These are phyloP conservation scores for Suillus luteus DNA, from an alignment of 768 basidiomycete genomes.

Conservation along the genomic window DNA sequence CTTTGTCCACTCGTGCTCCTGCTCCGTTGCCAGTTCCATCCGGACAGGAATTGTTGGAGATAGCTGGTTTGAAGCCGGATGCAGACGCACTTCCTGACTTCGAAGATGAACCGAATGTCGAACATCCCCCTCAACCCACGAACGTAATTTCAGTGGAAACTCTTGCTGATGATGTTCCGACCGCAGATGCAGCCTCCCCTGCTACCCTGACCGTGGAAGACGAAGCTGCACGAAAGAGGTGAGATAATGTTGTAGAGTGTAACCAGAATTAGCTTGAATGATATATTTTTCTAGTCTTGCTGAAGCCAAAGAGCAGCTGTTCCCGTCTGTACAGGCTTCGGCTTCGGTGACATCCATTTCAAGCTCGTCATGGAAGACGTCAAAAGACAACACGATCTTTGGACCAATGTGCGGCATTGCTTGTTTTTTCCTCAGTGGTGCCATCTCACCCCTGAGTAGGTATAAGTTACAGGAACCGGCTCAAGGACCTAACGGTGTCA, in stretches of 20 bases:
- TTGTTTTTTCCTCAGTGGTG: background rate
- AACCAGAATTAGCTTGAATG: conserved; percentile 8
- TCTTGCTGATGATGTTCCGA: conserved; percentile 11
- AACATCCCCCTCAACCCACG: conserved; percentile 11
- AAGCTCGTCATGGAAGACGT: conserved; percentile 37
- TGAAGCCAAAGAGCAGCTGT: conserved; percentile 47
- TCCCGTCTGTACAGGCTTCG: conserved; percentile 38
- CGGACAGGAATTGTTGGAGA: conserved; percentile 46
- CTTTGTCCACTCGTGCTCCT: background rate
- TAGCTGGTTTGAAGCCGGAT: conserved; percentile 49
- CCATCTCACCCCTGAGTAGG: conserved; percentile 6
- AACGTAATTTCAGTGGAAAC: conserved; percentile 16
- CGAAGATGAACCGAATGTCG: conserved; percentile 45
- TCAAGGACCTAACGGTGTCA: conserved; percentile 2
- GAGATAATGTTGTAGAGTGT: conserved; percentile 1
- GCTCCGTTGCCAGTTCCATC: conserved; percentile 31
- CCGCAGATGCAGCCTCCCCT: conserved; percentile 15
- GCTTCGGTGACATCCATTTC: conserved; percentile 35
- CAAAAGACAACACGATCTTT: conserved; percentile 50
- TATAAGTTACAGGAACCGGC: conserved; percentile 3
- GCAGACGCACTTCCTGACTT: conserved; percentile 54
- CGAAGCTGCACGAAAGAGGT: conserved; percentile 31
- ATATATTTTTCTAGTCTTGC: conserved; percentile 36
- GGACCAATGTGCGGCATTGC: conserved; percentile 55
- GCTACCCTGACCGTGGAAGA: conserved; percentile 16